A percentile compares a stretch with the other conserved stretches of the same genome.
Conservation (phyloP, 148 eudicot species). For the Camellia sinensis region DNA sequence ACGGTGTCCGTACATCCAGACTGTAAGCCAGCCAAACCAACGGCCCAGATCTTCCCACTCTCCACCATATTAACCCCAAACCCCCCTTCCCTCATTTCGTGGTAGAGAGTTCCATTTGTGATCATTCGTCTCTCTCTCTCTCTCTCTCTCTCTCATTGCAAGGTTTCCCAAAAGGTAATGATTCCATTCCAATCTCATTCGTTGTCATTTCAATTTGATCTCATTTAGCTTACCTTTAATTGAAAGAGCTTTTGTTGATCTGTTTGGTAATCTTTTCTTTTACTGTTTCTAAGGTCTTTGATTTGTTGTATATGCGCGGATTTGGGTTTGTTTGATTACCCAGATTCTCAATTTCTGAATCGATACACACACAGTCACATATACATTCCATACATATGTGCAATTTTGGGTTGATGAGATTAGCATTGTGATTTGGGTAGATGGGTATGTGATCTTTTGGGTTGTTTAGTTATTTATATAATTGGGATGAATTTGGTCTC, state of each 20-base stretch:
- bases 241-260: neutral
- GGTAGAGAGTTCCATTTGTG: neutral
- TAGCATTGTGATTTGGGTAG: neutral
- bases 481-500: neutral
- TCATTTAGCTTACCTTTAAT: neutral
- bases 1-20: conserved; percentile 30
- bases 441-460: neutral
- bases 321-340: neutral
- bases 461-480: neutral
- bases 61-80: conserved; percentile 15
- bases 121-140: conserved; percentile 10
- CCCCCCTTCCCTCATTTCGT: neutral
- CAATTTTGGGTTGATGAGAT: neutral
- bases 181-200: neutral
- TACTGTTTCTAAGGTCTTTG: neutral
- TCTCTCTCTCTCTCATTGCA: neutral
- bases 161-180: neutral
- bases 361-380: neutral
- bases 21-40: conserved; percentile 32
- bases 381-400: neutral
- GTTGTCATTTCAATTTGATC: neutral
- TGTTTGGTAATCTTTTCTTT: neutral
- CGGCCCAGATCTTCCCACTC: conserved; percentile 23
- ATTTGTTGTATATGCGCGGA: neutral
- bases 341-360: neutral